phyloP scores from a whole-genome alignment of 1,284 basidiomycete genomes.

The Lentinula novae-zelandiae region DNA sequence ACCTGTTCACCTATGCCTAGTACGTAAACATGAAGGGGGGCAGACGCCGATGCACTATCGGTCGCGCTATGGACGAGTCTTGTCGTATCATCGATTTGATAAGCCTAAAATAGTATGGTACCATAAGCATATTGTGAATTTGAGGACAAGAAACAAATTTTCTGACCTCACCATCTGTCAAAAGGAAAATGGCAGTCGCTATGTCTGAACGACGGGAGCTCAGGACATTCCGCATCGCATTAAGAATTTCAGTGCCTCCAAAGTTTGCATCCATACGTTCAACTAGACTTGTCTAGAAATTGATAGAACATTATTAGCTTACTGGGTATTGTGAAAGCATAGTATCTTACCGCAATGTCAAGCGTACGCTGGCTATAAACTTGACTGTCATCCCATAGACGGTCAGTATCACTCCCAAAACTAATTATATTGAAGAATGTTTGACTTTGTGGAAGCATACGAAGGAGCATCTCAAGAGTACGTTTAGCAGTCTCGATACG shows the following conservation, averaged over 20 bases:
- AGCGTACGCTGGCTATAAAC: conserved; percentile 31
- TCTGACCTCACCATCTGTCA: conserved; percentile 49
- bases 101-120: conserved; percentile 5
- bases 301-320: too few relatives aligned
- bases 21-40: conserved; percentile 45
- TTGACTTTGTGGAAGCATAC: conserved; percentile 32
- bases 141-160: background rate
- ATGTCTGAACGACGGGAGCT: conserved; percentile 25
- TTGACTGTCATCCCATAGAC: conserved; percentile 34
- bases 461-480: conserved; percentile 35
- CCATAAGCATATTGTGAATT: conserved; percentile 20
- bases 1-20: conserved; percentile 51
- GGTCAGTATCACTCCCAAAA: conserved; percentile 33
- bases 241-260: conserved; percentile 45
- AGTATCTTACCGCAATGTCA: conserved; percentile 33
- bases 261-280: conserved; percentile 35
- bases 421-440: conserved; percentile 48
- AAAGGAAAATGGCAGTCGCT: conserved; percentile 44
- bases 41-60: conserved; percentile 17
- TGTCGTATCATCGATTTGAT: conserved; percentile 21
- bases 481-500: conserved; percentile 37
- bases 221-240: conserved; percentile 35
- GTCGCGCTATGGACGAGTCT: conserved; percentile 28
- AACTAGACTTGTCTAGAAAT: conserved; percentile 27
- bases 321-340: background rate